These are phyloP conservation scores for Ceriops tagal DNA, from an alignment of 345 rosid species.

Conservation along the genomic window DNA sequence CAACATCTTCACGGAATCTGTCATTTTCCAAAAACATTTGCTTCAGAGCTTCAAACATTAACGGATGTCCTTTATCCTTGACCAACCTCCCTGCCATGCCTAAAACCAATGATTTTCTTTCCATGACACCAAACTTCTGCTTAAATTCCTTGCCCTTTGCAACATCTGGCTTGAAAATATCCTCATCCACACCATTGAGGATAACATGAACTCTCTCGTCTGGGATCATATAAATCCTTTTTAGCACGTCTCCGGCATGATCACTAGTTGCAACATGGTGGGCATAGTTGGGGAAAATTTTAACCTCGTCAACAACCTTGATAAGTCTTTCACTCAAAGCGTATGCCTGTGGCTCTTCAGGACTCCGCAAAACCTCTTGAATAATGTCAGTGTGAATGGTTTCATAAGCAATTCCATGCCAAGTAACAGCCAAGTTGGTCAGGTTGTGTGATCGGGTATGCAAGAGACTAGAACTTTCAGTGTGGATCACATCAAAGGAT, in stretches of 20 bases:
- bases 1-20: constrained; percentile 38
- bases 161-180: constrained; percentile 58
- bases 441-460: constrained; percentile 71
- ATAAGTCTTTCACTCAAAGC: constrained; percentile 52
- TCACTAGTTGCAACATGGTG: constrained; percentile 95
- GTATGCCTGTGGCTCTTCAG: constrained; percentile 49
- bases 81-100: constrained; percentile 94
- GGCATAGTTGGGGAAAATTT: constrained; percentile 72
- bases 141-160: constrained; percentile 44
- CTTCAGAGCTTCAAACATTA: constrained; percentile 71
- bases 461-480: constrained; percentile 81
- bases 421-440: constrained; percentile 60
- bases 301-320: constrained; percentile 77
- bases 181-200: constrained; percentile 78
- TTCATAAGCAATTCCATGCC: constrained; percentile 96
- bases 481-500: constrained; percentile 82
- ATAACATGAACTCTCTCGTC: constrained; percentile 86
- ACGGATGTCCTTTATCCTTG: constrained; percentile 81
- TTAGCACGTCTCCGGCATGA: constrained; percentile 82
- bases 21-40: constrained; percentile 54
- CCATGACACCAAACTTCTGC: constrained; percentile 46
- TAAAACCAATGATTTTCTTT: constrained; percentile 43
- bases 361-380: constrained; percentile 63
- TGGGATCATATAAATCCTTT: constrained; percentile 88
- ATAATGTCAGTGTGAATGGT: constrained; percentile 85